Conservation (phyloP, 2,329 filamentous ascomycete species). For the Torrubiella hemipterigena region DNA sequence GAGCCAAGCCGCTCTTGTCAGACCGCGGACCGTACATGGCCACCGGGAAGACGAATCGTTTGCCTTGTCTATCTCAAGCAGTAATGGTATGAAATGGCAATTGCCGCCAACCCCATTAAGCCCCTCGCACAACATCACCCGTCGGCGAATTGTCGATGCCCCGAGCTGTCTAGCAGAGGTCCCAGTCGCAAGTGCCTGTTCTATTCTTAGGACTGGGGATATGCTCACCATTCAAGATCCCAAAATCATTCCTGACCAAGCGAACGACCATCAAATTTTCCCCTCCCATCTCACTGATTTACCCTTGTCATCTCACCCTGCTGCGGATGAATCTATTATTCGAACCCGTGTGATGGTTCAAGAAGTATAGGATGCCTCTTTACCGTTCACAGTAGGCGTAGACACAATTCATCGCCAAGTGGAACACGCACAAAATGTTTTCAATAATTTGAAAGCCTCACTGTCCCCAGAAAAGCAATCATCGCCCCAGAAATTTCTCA, state of each 20-base stretch:
- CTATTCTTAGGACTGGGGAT: too few relatives aligned
- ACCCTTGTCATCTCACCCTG: background rate
- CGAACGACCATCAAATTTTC: background rate
- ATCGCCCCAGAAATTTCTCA: conserved; percentile 47
- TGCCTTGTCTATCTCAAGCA: conserved; percentile 18
- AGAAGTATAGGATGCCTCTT: background rate
- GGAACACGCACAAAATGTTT: conserved; percentile 15
- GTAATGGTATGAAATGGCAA: conserved; percentile 22
- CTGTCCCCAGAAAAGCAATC: conserved; percentile 25
- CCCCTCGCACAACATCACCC: conserved; percentile 9
- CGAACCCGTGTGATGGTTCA: too few relatives aligned
- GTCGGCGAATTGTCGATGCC: conserved; percentile 12
- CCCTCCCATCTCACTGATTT: background rate
- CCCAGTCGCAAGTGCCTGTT: background rate
- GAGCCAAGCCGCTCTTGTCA: conserved; percentile 22
- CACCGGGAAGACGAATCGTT: conserved; percentile 24
- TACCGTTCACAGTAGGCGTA: background rate
- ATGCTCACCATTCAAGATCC: background rate
- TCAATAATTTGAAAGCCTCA: conserved; percentile 18
- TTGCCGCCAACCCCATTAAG: conserved; percentile 6
- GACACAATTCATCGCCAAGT: background rate
- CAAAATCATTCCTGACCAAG: background rate
- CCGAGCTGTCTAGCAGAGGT: background rate
- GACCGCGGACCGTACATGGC: conserved; percentile 27
- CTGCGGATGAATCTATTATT: too few relatives aligned